These are phyloP conservation scores for Alternaria infectoria DNA, from an alignment of 2,329 filamentous ascomycete genomes.

Conservation along the genomic window DNA sequence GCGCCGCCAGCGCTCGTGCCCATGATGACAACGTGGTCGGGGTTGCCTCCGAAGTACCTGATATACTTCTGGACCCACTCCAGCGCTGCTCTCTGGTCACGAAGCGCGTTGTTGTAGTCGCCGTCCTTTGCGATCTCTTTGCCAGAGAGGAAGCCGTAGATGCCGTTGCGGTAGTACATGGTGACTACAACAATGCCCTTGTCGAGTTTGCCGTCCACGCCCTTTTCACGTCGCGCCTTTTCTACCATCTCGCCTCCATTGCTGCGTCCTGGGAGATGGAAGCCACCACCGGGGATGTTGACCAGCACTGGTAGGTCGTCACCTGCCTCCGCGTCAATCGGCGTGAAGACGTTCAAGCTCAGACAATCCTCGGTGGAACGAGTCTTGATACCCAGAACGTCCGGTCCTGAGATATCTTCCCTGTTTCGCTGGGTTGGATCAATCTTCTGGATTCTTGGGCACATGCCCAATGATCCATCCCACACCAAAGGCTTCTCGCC, in stretches of 20 bases:
- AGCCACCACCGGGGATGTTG: conserved; percentile 56
- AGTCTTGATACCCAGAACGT: conserved; percentile 35
- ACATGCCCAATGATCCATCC: conserved; percentile 42
- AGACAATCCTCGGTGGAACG: conserved; percentile 50
- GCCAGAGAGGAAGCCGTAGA: conserved; percentile 55
- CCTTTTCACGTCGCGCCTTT: conserved; percentile 37
- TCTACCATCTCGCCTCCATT: conserved; percentile 41
- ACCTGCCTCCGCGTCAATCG: conserved; percentile 39
- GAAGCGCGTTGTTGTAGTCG: conserved; percentile 45
- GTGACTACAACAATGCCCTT: conserved; percentile 43
- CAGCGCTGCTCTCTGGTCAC: conserved; percentile 49
- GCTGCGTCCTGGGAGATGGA: conserved; percentile 46
- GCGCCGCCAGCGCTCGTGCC: conserved; percentile 46
- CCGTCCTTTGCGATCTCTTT: conserved; percentile 47
- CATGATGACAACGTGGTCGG: conserved; percentile 55
- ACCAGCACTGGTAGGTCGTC: conserved; percentile 49
- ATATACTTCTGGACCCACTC: conserved; percentile 53
- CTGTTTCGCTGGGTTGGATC: conserved; percentile 32
- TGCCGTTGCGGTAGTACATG: conserved; percentile 47
- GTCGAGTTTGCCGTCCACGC: conserved; percentile 33
- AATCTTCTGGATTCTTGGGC: conserved; percentile 44
- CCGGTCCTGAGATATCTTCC: conserved; percentile 33
- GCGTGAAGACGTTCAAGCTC: conserved; percentile 48
- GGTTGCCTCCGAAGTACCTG: conserved; percentile 54
- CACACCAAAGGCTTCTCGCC: conserved; percentile 34